Evolutionary conservation across 2,329 filamentous ascomycete species (phyloP).

Genomic region (Trichoderma sp.): DNA sequence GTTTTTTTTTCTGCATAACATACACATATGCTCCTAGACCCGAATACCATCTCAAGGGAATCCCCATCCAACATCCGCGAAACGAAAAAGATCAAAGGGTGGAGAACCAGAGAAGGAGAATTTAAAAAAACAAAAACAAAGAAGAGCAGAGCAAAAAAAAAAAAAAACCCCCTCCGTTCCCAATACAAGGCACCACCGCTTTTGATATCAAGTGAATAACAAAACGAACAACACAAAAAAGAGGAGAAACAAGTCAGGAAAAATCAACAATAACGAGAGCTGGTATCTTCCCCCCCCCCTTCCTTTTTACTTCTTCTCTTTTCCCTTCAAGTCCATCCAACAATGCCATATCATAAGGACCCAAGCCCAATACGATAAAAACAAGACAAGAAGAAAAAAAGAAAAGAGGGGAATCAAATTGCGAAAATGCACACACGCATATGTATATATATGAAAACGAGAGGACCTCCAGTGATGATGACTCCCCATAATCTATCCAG

Average conservation of each 20-base stretch:
- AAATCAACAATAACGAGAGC: neutral
- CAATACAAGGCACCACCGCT: neutral
- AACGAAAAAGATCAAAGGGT: neutral
- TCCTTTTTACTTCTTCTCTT: neutral
- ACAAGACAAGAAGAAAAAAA: neutral
- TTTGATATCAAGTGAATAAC: neutral
- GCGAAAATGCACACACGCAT: neutral
- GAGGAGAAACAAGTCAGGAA: neutral
- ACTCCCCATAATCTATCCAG: neutral
- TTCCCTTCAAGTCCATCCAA: neutral
- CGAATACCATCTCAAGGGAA: neutral
- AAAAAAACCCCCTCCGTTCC: neutral
- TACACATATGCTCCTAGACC: neutral
- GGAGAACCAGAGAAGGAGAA: neutral
- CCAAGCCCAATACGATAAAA: neutral
- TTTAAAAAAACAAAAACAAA: neutral
- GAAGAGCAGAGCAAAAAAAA: neutral
- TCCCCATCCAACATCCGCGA: neutral
- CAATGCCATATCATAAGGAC: neutral
- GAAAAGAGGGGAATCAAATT: neutral
- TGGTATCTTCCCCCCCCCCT: neutral
- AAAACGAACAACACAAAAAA: neutral
- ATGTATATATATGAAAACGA: conserved; percentile 7
- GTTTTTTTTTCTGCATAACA: neutral
- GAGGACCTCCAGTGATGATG: conserved; percentile 7